These are phyloP conservation scores for Hirsutella thompsonii DNA, from an alignment of 2,329 filamentous ascomycete species.

Conservation along the genomic window DNA sequence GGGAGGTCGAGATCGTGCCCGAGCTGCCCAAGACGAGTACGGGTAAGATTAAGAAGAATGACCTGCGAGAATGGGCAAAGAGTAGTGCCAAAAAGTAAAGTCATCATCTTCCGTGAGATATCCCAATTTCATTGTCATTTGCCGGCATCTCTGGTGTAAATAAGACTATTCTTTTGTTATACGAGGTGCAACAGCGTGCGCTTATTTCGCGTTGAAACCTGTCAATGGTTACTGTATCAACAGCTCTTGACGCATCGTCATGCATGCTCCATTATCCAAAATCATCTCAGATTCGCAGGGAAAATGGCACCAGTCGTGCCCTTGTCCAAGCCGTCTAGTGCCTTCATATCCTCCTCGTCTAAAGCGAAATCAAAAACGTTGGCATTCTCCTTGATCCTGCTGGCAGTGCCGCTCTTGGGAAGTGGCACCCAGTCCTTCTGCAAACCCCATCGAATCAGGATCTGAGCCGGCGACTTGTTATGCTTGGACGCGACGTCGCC, in stretches of 20 bases:
- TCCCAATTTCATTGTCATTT: background rate
- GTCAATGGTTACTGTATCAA: too few relatives aligned
- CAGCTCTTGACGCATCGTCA: too few relatives aligned
- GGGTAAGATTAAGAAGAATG: slow-evolving; percentile 93
- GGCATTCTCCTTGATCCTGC: slow-evolving; percentile 46
- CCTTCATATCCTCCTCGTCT: slow-evolving; percentile 39
- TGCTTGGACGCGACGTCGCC: slow-evolving; percentile 44
- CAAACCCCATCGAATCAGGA: slow-evolving; percentile 55
- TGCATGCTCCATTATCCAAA: background rate
- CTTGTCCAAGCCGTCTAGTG: slow-evolving; percentile 16
- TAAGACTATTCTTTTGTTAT: too few relatives aligned
- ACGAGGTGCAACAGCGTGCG: too few relatives aligned
- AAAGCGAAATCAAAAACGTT: slow-evolving; percentile 50
- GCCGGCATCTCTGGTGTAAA: background rate
- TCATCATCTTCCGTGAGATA: background rate
- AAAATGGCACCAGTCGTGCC: slow-evolving; percentile 17
- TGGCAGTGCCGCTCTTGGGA: slow-evolving; percentile 50
- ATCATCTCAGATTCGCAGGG: slow-evolving; percentile 13
- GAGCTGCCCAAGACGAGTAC: slow-evolving; percentile 96
- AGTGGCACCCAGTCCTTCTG: slow-evolving; percentile 59
- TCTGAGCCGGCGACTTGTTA: slow-evolving; percentile 46
- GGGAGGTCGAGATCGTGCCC: slow-evolving; percentile 61
- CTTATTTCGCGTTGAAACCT: too few relatives aligned
- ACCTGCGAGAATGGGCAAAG: slow-evolving; percentile 70
- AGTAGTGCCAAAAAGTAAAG: slow-evolving; percentile 9